Evolutionary conservation across 75 land plant species (phyloP), one percentile per base, ranked within the genome.

Genomic region (Selaginella moellendorffii): DNA sequence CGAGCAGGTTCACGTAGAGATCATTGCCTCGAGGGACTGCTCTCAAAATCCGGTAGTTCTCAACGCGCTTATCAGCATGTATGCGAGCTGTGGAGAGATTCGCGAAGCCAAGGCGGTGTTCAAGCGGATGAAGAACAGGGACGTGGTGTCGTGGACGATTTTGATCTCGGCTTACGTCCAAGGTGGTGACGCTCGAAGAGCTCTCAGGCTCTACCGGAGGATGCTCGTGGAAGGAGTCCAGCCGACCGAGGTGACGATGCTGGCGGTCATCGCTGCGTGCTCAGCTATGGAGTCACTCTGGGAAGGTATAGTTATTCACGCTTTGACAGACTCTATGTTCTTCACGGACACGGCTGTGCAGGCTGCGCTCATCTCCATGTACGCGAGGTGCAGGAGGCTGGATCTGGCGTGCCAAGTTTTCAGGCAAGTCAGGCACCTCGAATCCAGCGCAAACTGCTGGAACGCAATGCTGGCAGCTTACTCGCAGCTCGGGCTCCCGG

Each of bases 391-490:
- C 61, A 51, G 60, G 1, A 65, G 28, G 24, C 19, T 65, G 28
- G 62, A 54, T 28, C 29, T 36, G 20, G 65, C 69, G 10, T 28
- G 25, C 1, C 0, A 21, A 10, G 17, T 76, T 21, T 76, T 76
- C 26, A 26, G 46, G 23, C 24, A 14, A 36, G 62, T 76, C 56
- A 5, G 46, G 5, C 5, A 14, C 46, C 1, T 73, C 5, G 20
- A 29, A 26, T 60, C 24, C 59, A 68, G 62, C 36, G 30, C 67
- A 9, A 68, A 71, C 24, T 66, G 69, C 25, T 76, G 78, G 71
- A 76, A 64, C 24, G 53, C 78, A 17, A 53, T 73, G 70, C 59
- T 73, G 18, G 2, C 18, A 27, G 70, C 64, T 1, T 67, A 61
- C 20, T 20, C 53, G 0, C 66, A 67, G 25, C 17, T 19, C 31